Base-by-base conservation (phyloP, 2,329 filamentous ascomycete species). In the Phaeosphaeria sp. region DNA sequence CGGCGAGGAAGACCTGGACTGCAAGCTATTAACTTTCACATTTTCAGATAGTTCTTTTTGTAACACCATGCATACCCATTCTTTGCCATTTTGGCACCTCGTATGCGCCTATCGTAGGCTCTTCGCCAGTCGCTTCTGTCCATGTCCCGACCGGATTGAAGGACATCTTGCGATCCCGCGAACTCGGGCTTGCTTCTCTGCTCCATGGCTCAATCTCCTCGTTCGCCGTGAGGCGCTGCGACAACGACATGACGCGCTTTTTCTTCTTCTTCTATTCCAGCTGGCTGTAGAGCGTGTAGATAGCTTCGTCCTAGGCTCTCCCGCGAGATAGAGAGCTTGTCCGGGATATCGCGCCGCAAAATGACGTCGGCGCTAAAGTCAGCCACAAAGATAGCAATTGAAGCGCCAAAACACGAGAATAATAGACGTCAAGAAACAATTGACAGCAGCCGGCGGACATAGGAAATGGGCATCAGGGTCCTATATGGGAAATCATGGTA, bases 1-100 rank as follows among this genome's bases (percentile, higher is more conserved):
- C 87, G 6, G 88, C 89, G 47, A 86, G 80, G 42, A 79, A 77
- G n/a, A 93, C 86, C 78, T 94, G 91, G 17, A 85, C 89, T 92
- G 67, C 55, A 33, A 20, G 23, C 41, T 6, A 41, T 75, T 55
- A 74, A 67, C 58, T 52, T 17, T 7, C 15, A 33, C 7, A 30
- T 22, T 33, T 21, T 11, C 7, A 49, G 2, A 50, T 18, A 10
- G 30, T 36, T 13, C 6, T 36, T 4, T 36, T 15, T 10, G 27
- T 6, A 11, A 27, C 15, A 20, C 10, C 23, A 46, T 41, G 74
- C 82, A 72, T 74, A 85, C 83, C 65, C 58, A 86, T 80, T 62
- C 85, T 77, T 69, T 81, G 85, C 57, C 78, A 75, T 56, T 79
- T 81, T 59, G 80, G 79, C 27, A 87, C 82, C 71, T 88, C 84